Evolutionary conservation across 2,329 filamentous ascomycete genomes (phyloP).

Genomic region (Cytospora mali): DNA sequence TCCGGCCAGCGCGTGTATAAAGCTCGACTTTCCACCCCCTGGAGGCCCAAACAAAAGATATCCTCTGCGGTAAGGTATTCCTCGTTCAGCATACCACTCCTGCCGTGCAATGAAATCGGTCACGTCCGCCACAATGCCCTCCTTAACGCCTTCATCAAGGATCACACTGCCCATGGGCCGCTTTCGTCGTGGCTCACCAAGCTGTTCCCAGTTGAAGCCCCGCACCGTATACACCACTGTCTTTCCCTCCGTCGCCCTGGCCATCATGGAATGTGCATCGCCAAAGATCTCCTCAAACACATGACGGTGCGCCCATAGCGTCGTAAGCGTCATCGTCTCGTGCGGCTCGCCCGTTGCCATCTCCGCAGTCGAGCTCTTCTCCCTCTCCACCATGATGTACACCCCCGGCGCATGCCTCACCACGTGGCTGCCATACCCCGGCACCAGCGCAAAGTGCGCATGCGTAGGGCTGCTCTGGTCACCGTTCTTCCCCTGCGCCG

Average conservation of each 20-base stretch:
- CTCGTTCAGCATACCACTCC: conserved; percentile 91
- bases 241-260: conserved; percentile 83
- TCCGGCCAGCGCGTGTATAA: conserved; percentile 94
- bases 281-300: conserved; percentile 89
- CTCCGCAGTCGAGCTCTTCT: conserved; percentile 83
- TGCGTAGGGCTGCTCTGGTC: conserved; percentile 69
- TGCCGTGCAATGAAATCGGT: conserved; percentile 77
- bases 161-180: conserved; percentile 87
- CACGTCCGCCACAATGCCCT: conserved; percentile 78
- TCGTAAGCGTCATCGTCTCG: conserved; percentile 90
- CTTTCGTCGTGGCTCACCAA: conserved; percentile 84
- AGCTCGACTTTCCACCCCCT: conserved; percentile 91
- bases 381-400: conserved; percentile 83
- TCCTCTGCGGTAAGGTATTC: conserved; percentile 87
- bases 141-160: conserved; percentile 80
- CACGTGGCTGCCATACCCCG: conserved; percentile 86
- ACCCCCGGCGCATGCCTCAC: conserved; percentile 78
- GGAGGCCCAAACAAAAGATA: conserved; percentile 89
- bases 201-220: conserved; percentile 80
- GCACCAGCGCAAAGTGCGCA: conserved; percentile 85
- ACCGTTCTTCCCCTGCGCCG: conserved; percentile 65
- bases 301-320: conserved; percentile 84
- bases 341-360: conserved; percentile 85
- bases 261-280: conserved; percentile 81
- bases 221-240: conserved; percentile 88